Percentiles rank a stretch among this genome's conserved stretches.
These are phyloP conservation scores for Blastocystis sp. DNA, from an alignment of 352 stramenopile species.

Conservation along the genomic window DNA sequence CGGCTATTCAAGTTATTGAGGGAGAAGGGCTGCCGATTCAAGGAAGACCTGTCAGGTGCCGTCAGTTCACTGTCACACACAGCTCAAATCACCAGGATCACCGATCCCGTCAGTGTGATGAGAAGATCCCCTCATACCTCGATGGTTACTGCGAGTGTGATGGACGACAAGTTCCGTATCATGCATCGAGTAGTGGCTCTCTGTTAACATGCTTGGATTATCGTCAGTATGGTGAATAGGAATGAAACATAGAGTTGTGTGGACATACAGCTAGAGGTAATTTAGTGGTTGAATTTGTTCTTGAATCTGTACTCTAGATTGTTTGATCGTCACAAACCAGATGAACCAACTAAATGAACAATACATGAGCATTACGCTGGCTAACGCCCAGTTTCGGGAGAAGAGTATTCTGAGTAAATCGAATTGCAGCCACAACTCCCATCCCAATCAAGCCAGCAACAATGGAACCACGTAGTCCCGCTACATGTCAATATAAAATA, in stretches of 20 bases:
- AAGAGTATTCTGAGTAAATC: slow-evolving; percentile 52
- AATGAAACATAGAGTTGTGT: neutral
- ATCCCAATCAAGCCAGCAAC: slow-evolving; percentile 34
- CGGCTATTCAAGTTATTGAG: neutral
- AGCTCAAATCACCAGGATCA: neutral
- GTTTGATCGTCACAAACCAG: neutral
- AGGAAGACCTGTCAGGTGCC: neutral
- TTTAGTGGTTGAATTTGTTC: slow-evolving; percentile 17
- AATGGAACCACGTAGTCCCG: slow-evolving; percentile 33
- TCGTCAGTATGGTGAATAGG: neutral
- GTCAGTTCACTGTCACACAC: slow-evolving; percentile 7
- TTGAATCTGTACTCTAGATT: neutral
- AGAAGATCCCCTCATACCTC: slow-evolving; percentile 6
- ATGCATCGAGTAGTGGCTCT: neutral
- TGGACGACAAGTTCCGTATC: neutral
- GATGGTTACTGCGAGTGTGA: slow-evolving; percentile 36
- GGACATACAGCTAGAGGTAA: neutral
- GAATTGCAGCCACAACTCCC: slow-evolving; percentile 42
- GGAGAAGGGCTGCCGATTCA: slow-evolving; percentile 15
- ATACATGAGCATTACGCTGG: slow-evolving; percentile 21
- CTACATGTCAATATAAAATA: neutral
- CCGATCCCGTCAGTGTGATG: neutral
- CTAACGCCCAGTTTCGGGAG: slow-evolving; percentile 52
- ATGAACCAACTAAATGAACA: slow-evolving; percentile 55
- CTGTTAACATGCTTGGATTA: slow-evolving; percentile 9